Conservation (phyloP, 1,139 yeast species). For the Debaryomyces nepalensis region DNA sequence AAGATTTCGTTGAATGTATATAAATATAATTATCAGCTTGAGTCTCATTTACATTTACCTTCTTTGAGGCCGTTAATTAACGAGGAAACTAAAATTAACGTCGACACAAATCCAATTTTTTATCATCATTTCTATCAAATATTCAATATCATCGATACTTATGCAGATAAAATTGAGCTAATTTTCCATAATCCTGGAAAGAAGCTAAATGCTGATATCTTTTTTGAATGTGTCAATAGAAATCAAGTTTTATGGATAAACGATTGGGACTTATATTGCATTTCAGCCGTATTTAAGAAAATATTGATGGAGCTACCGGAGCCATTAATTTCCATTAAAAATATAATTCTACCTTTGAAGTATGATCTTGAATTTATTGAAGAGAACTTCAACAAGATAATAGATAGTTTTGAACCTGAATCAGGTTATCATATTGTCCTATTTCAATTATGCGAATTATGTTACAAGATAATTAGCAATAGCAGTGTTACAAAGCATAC, state of each 20-base stretch:
- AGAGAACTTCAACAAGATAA: constrained; percentile 36
- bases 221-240: constrained; percentile 57
- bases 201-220: constrained; percentile 51
- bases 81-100: constrained; percentile 27
- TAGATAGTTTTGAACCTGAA: constrained; percentile 20
- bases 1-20: constrained; percentile 81
- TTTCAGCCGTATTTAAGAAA: constrained; percentile 57
- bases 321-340: constrained; percentile 49
- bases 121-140: constrained; percentile 50
- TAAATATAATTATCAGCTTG: constrained; percentile 42
- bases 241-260: constrained; percentile 59
- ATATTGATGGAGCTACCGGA: constrained; percentile 49
- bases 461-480: constrained; percentile 37
- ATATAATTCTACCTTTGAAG: constrained; percentile 50
- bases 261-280: constrained; percentile 67
- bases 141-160: constrained; percentile 49
- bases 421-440: constrained; percentile 31
- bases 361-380: constrained; percentile 50
- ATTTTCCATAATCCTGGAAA: constrained; percentile 65
- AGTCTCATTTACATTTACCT: constrained; percentile 26
- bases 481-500: constrained; percentile 49
- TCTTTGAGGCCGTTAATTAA: constrained; percentile 29
- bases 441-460: constrained; percentile 47
- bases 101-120: constrained; percentile 34
- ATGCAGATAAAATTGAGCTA: constrained; percentile 50